These are phyloP conservation scores for Lagenidium sp. DNA, from an alignment of 352 stramenopile species.

Conservation along the genomic window DNA sequence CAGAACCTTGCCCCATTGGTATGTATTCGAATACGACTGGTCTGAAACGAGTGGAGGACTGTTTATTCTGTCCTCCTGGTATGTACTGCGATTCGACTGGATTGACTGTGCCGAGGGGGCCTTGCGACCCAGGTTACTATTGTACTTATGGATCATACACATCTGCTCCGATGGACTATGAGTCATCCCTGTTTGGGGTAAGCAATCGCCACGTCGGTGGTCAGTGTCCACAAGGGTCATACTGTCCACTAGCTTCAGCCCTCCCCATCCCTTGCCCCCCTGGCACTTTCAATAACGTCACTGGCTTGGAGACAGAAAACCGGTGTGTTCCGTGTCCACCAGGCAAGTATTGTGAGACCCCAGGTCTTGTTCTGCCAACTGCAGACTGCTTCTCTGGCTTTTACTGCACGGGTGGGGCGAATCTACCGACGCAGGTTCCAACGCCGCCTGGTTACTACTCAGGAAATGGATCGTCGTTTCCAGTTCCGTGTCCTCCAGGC, in stretches of 20 bases:
- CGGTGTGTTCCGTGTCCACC: conserved; percentile 80
- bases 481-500: conserved; percentile 40
- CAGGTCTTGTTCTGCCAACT: conserved; percentile 53
- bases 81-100: conserved; percentile 88
- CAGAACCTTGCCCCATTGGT: conserved; percentile 85
- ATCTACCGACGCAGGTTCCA: conserved; percentile 39
- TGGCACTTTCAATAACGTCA: conserved; percentile 69
- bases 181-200: conserved; percentile 54
- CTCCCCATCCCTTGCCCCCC: conserved; percentile 50
- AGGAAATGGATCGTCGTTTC: conserved; percentile 25
- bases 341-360: conserved; percentile 69
- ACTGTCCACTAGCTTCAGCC: conserved; percentile 60
- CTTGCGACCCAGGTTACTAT: conserved; percentile 89
- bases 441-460: conserved; percentile 47
- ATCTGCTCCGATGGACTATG: conserved; percentile 79
- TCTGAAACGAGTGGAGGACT: conserved; percentile 78
- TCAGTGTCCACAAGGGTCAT: conserved; percentile 56
- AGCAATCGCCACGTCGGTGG: conserved; percentile 54
- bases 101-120: conserved; percentile 57
- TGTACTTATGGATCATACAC: conserved; percentile 86
- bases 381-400: conserved; percentile 69
- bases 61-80: conserved; percentile 77
- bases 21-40: conserved; percentile 81
- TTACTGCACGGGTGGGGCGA: conserved; percentile 60
- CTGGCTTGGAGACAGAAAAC: conserved; percentile 41